Base-by-base conservation (phyloP, 441 rosid genomes). In the Caryocar brasiliense region DNA sequence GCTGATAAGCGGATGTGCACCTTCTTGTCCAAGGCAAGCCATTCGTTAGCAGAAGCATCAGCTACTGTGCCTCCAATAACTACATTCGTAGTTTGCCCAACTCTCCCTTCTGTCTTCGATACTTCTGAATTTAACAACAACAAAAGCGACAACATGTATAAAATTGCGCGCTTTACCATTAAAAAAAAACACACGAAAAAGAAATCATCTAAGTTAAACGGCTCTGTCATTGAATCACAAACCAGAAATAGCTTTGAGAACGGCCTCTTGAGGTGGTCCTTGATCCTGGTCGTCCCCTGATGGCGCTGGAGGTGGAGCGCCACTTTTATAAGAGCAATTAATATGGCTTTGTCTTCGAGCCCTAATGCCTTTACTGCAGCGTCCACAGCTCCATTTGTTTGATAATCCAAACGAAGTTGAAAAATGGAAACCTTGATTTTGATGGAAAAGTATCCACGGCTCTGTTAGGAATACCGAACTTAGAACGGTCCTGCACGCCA, bases 21-120 rank as follows among this genome's bases (percentile, higher is more conserved):
- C 98, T 87, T 91, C 79, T 81, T 79, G 76, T 87, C 98, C 77
- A 91, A 71, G 43, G 73, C 75, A 13, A 91, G 84, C 98, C 98
- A 91, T 47, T 91, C 95, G 19, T 77, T 75, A 27, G 81, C 61
- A 36, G 98, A 81, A 68, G 85, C 98, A 80, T 87, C 94, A 0
- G 82, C 62, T 1, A 91, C 95, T 0, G 96, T 87, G 28, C 98
- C 98, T 20, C 95, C 98, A 44, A 87, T 85, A 21, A 91, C 85
- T 47, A 87, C 76, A 59, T 91, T 87, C 7, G 96, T 91, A 2
- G 98, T 86, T 68, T 85, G 86, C 32, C 96, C 91, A 58, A 91
- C 76, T 67, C 96, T 87, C 49, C 95, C 95, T 66, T 91, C 93
- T 1, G 89, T 64, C 77, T 72, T 91, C 6, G 98, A 91, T 30